Conservation (phyloP, 164 flowering plant species). For the Vitis cinerea region DNA sequence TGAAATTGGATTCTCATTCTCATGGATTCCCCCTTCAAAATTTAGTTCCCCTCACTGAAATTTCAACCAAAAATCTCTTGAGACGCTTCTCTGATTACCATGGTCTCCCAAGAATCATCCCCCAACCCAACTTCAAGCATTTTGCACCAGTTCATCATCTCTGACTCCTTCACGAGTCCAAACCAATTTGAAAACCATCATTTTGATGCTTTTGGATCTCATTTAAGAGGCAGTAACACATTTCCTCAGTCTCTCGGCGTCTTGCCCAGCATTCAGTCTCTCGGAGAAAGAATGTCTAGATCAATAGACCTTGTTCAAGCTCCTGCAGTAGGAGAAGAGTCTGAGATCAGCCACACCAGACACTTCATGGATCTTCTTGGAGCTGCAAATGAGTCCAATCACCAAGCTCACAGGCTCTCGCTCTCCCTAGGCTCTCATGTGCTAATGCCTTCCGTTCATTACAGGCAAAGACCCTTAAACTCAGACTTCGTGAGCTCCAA, state of each 20-base stretch:
- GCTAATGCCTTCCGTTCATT: slow-evolving; percentile 32
- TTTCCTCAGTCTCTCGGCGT: slow-evolving; percentile 28
- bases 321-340: slow-evolving; percentile 24
- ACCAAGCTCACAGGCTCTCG: slow-evolving; percentile 39
- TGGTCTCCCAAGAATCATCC: slow-evolving; percentile 50
- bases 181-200: slow-evolving; percentile 41
- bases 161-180: slow-evolving; percentile 35
- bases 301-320: slow-evolving; percentile 43
- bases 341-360: slow-evolving; percentile 37
- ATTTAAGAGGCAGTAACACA: slow-evolving; percentile 23
- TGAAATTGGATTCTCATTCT: too few relatives aligned
- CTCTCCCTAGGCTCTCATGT: slow-evolving; percentile 43
- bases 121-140: slow-evolving; percentile 32
- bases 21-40: too few relatives aligned
- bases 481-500: slow-evolving; percentile 26
- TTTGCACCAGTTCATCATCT: slow-evolving; percentile 51
- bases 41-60: too few relatives aligned
- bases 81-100: slow-evolving; percentile 1
- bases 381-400: slow-evolving; percentile 35
- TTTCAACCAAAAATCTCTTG: too few relatives aligned
- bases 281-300: slow-evolving; percentile 42
- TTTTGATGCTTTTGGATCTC: slow-evolving; percentile 36
- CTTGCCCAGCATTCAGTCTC: slow-evolving; percentile 42
- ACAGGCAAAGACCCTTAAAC: slow-evolving; percentile 35
- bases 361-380: slow-evolving; percentile 63